Evolutionary conservation across 441 rosid genomes (phyloP).

Genomic region (Iberis amara): DNA sequence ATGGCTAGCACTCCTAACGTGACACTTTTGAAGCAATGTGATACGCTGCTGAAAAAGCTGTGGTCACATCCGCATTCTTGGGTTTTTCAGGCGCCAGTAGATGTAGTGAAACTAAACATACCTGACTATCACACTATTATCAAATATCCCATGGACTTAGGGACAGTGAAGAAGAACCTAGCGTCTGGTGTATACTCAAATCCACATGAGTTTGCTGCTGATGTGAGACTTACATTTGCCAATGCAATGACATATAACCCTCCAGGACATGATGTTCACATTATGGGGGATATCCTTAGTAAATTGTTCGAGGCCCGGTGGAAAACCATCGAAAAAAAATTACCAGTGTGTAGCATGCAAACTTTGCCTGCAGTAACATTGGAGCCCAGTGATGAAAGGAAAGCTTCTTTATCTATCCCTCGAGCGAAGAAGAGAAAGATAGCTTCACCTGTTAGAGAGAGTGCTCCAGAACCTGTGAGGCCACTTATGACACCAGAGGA

Average conservation of each 20-base stretch:
- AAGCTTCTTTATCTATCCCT: conserved; percentile 37
- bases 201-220: conserved; percentile 55
- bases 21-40: conserved; percentile 58
- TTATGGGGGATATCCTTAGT: conserved; percentile 57
- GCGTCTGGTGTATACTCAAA: conserved; percentile 44
- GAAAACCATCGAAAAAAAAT: conserved; percentile 55
- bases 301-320: conserved; percentile 58
- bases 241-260: conserved; percentile 74
- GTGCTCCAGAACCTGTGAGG: conserved; percentile 38
- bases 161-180: conserved; percentile 48
- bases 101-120: conserved; percentile 48
- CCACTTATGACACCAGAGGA: conserved; percentile 49
- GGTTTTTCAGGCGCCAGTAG: conserved; percentile 63
- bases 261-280: conserved; percentile 55
- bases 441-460: conserved; percentile 35
- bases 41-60: conserved; percentile 46
- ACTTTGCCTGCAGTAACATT: conserved; percentile 34
- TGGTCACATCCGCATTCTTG: conserved; percentile 60
- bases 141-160: conserved; percentile 68
- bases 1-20: conserved; percentile 35
- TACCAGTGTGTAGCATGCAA: conserved; percentile 32
- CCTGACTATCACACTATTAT: conserved; percentile 60
- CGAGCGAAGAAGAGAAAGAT: conserved; percentile 55
- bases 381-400: conserved; percentile 33
- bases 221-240: conserved; percentile 56